A percentile compares a stretch with the other conserved stretches of the same genome.
phyloP scores from a whole-genome alignment of 192 early-diverging fungal genomes.

The Backusella australiensis region DNA sequence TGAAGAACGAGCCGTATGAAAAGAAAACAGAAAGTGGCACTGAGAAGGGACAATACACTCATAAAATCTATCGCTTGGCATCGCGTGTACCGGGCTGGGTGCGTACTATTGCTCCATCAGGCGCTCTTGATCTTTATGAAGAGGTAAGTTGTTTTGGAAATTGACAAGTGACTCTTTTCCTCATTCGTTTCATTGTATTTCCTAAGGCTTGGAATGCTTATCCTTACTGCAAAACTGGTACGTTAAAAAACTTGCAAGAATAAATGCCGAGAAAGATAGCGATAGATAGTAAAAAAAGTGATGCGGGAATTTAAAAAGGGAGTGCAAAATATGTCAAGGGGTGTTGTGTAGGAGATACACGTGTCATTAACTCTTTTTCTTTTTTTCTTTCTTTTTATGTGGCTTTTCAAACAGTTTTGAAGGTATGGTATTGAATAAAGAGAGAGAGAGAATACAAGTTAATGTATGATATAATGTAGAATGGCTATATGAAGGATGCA shows the following conservation, averaged over 20 bases:
- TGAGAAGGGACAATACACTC: slow-evolving; percentile 76
- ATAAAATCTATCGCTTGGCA: slow-evolving; percentile 68
- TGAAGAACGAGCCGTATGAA: slow-evolving; percentile 77
- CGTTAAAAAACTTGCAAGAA: not conserved
- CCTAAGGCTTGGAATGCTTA: slow-evolving; percentile 77
- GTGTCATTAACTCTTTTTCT: not conserved
- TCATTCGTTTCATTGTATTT: not conserved
- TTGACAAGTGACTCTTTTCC: not conserved
- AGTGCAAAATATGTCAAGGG: slow-evolving; percentile 3
- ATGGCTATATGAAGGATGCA: slow-evolving; percentile 68
- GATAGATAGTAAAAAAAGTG: not conserved
- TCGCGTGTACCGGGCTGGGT: slow-evolving; percentile 56
- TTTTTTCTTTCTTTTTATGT: not conserved
- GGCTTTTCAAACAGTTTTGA: slow-evolving; percentile 8
- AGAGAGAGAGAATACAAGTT: not conserved
- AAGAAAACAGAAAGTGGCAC: slow-evolving; percentile 47
- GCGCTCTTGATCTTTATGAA: slow-evolving; percentile 69
- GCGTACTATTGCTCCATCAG: slow-evolving; percentile 59
- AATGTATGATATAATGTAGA: slow-evolving; percentile 31
- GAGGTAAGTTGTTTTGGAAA: slow-evolving; percentile 30
- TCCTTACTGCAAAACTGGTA: slow-evolving; percentile 57
- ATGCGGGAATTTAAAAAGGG: slow-evolving; percentile 7
- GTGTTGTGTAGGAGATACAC: not conserved
- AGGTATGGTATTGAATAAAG: not conserved
- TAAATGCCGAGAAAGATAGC: not conserved